These are phyloP conservation scores for Talaromyces rugulosus DNA, from an alignment of 2,329 filamentous ascomycete species.

Conservation along the genomic window DNA sequence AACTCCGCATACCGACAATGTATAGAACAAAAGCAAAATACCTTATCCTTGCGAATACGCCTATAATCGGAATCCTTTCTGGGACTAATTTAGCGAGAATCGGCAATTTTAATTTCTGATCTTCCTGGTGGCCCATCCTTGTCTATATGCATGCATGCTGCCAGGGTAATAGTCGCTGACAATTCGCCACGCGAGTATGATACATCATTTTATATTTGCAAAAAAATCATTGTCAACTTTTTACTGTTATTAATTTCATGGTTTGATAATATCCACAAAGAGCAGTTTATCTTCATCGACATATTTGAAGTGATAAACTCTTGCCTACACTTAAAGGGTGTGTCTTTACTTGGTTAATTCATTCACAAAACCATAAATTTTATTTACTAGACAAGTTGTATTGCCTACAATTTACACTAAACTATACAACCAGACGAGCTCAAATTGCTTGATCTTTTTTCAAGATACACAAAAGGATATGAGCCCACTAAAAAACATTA, in stretches of 20 bases:
- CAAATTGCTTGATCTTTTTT: neutral
- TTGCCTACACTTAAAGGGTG: too few relatives aligned
- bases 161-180: neutral
- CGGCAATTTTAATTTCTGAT: neutral
- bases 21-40: neutral
- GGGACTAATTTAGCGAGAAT: neutral
- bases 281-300: neutral
- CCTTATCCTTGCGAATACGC: neutral
- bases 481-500: neutral
- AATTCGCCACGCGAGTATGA: neutral
- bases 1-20: neutral
- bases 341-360: neutral
- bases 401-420: neutral
- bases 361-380: neutral
- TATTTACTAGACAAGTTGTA: neutral
- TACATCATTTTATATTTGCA: neutral
- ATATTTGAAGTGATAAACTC: neutral
- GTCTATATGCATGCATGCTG: neutral
- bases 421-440: neutral
- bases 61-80: neutral
- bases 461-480: neutral
- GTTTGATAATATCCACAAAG: neutral
- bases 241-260: neutral
- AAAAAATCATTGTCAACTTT: neutral
- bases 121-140: neutral